phyloP scores from a whole-genome alignment of 2,329 filamentous ascomycete genomes.

The Colletotrichum sp. region DNA sequence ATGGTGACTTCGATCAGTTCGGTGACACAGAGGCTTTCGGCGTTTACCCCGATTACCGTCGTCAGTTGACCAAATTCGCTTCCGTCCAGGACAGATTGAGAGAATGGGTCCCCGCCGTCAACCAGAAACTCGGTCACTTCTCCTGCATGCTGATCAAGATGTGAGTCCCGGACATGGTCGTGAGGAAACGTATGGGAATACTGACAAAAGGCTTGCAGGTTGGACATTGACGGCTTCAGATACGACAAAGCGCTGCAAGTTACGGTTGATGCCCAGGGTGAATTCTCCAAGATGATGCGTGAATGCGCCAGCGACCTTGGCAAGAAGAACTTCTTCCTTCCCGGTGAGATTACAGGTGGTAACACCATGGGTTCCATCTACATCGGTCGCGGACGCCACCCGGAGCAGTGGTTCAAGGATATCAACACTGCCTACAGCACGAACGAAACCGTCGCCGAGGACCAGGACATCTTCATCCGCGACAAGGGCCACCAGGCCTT shows the following conservation, averaged over 20 bases:
- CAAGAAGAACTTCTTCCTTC: constrained; percentile 69
- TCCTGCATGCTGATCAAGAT: constrained; percentile 67
- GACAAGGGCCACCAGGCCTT: constrained; percentile 57
- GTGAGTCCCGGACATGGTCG: neutral
- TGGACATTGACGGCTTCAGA: constrained; percentile 71
- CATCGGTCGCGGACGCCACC: constrained; percentile 63
- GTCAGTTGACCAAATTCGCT: constrained; percentile 69
- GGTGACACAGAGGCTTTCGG: constrained; percentile 69
- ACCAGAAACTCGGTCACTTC: constrained; percentile 62
- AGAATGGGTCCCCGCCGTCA: constrained; percentile 65
- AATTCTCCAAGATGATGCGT: constrained; percentile 63
- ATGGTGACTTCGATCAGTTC: constrained; percentile 69
- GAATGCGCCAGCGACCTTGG: constrained; percentile 59
- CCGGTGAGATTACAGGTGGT: constrained; percentile 69
- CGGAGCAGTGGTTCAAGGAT: constrained; percentile 25
- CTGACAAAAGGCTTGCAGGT: constrained; percentile 3
- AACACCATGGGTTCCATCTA: constrained; percentile 66
- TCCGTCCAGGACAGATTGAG: constrained; percentile 71
- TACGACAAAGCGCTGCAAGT: constrained; percentile 73
- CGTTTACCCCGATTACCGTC: constrained; percentile 66
- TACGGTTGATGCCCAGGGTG: constrained; percentile 64
- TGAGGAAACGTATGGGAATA: neutral
- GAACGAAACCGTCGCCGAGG: constrained; percentile 16
- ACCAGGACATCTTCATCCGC: constrained; percentile 51
- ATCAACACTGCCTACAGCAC: constrained; percentile 23